These are phyloP conservation scores for Dioscorea zingiberensis DNA, from an alignment of 106 monocot genomes.

Conservation along the genomic window DNA sequence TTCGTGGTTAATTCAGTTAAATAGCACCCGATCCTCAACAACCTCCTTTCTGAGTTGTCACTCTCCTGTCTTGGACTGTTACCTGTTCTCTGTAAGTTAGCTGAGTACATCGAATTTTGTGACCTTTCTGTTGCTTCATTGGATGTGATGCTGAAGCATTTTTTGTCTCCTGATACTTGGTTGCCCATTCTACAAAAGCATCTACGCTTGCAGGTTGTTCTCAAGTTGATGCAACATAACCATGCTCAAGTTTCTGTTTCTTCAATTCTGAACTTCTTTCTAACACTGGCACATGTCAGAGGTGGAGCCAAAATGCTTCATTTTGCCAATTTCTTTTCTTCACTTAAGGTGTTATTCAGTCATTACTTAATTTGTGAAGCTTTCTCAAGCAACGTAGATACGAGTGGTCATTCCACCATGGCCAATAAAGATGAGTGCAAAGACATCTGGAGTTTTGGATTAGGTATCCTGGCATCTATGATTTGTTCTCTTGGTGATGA, in stretches of 20 bases:
- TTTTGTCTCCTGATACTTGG: slow-evolving; percentile 43
- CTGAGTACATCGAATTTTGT: slow-evolving; percentile 37
- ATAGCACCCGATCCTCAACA: too few relatives aligned
- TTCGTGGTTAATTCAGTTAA: too few relatives aligned
- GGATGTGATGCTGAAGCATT: slow-evolving; percentile 63
- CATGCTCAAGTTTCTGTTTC: slow-evolving; percentile 24
- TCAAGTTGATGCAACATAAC: slow-evolving; percentile 35
- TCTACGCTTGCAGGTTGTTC: slow-evolving; percentile 50
- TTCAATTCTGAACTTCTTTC: slow-evolving; percentile 57
- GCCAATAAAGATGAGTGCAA: slow-evolving; percentile 17
- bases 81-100: slow-evolving; percentile 73
- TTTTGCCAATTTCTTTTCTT: slow-evolving; percentile 38
- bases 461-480: slow-evolving; percentile 64
- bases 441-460: slow-evolving; percentile 37
- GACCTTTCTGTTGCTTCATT: slow-evolving; percentile 58
- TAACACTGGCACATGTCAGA: slow-evolving; percentile 61
- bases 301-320: slow-evolving; percentile 75
- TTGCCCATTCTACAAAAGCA: slow-evolving; percentile 72
- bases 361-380: slow-evolving; percentile 16
- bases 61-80: slow-evolving; percentile 41
- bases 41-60: slow-evolving; percentile 45
- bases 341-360: slow-evolving; percentile 46
- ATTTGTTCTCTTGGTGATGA: slow-evolving; percentile 53
- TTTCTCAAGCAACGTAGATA: slow-evolving; percentile 11
- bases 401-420: not conserved